phyloP scores from a whole-genome alignment of 768 basidiomycete species.

The Nidula microcarpa region DNA sequence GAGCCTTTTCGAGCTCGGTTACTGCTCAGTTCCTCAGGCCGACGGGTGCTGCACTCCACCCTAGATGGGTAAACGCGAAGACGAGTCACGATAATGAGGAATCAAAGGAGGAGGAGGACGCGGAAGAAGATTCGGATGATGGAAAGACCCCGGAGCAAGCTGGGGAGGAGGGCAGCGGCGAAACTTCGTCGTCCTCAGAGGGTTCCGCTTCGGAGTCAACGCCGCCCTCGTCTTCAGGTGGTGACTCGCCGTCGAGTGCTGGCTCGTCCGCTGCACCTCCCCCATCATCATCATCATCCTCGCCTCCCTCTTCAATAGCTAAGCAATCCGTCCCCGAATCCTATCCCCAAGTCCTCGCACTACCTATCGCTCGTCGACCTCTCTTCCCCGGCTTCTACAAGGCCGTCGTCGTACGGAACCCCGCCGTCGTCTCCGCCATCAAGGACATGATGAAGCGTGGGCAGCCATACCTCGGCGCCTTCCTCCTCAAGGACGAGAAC shows the following conservation, averaged over 20 bases:
- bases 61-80: too few species aligned
- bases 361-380: constrained; percentile 92
- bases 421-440: constrained; percentile 87
- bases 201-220: neutral
- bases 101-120: too few species aligned
- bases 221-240: neutral
- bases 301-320: constrained; percentile 51
- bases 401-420: constrained; percentile 91
- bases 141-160: too few species aligned
- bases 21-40: too few species aligned
- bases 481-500: constrained; percentile 92
- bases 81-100: too few species aligned
- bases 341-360: constrained; percentile 92
- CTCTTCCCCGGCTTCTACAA: constrained; percentile 99
- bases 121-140: too few species aligned
- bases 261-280: constrained; percentile 7
- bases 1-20: too few species aligned
- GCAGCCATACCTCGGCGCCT: constrained; percentile 96
- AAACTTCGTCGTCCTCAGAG: too few species aligned
- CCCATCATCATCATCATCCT: constrained; percentile 8
- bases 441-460: constrained; percentile 97
- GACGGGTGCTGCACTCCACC: too few species aligned
- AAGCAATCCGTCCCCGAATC: constrained; percentile 86
- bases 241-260: constrained; percentile 2
- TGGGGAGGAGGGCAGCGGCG: too few species aligned